Evolutionary conservation across 1,284 basidiomycete genomes (phyloP), one percentile per base, ranked within the genome.

Genomic region (Chiua sp.): DNA sequence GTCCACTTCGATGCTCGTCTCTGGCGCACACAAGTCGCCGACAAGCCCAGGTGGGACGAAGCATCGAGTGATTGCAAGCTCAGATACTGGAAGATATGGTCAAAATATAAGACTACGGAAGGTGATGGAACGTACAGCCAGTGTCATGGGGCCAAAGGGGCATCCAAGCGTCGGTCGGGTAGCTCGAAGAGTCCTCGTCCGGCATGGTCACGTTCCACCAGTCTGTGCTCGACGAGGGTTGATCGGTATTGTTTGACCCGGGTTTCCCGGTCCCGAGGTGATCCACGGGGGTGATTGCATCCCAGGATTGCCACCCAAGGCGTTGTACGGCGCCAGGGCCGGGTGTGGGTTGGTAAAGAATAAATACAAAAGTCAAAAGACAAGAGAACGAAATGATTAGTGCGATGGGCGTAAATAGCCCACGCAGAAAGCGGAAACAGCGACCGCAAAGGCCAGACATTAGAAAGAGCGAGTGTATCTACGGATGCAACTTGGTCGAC

Each of bases 251-350:
- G 75, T 68, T 32, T n/a, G n/a, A n/a, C 55, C 53, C 26, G 64
- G 59, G 33, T 35, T 35, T 3, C 33, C 10, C 33, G 33, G 33
- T 7, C 33, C 63, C 57, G 4, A 66, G 46, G 37, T 62, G 49
- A 33, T 60, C 57, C 4, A 56, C 16, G 28, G 73, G 65, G 2
- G 79, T 72, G 0, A 94, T 79, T 7, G 81, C 67, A 48, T 93
- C 93, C 92, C 93, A 96, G n/a, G 91, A 83, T 68, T 96, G 94
- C 94, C 93, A 96, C 22, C 93, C 93, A n/a, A 95, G 77, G 53
- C 84, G 82, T 67, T 94, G 92, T 11, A 82, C 75, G 22, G 81
- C 73, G 1, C 91, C 91, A 5, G 93, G 93, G 7, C 89, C 88
- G 7, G 82, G 78, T 16, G 83, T 84, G 10, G 89, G 91, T 71